These are phyloP conservation scores for Wilcoxina mikolae DNA, from an alignment of 495 filamentous ascomycete genomes.

Conservation along the genomic window DNA sequence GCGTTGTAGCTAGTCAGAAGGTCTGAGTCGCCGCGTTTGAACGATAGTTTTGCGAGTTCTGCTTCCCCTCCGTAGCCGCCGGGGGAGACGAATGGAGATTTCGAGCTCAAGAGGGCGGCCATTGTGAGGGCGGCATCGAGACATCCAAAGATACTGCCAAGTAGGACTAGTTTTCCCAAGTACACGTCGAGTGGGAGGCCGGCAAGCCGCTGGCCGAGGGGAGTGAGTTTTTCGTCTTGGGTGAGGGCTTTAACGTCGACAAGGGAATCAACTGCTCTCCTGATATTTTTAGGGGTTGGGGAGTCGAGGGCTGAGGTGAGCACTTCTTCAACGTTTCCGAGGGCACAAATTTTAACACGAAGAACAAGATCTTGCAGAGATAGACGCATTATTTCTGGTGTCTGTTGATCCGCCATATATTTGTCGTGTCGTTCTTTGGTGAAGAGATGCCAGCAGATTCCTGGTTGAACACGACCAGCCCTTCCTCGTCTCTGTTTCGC, in stretches of 20 bases:
- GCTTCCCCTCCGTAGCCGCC: constrained; percentile 70
- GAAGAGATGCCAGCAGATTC: constrained; percentile 89
- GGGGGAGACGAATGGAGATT: constrained; percentile 78
- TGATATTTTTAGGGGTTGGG: constrained; percentile 78
- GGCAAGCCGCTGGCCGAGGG: constrained; percentile 70
- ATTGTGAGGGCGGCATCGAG: constrained; percentile 80
- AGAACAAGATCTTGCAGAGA: constrained; percentile 88
- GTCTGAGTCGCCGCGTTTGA: constrained; percentile 77
- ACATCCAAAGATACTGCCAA: constrained; percentile 72
- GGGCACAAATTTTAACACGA: constrained; percentile 91
- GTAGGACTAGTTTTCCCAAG: constrained; percentile 78
- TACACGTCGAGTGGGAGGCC: constrained; percentile 85
- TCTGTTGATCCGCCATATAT: constrained; percentile 73
- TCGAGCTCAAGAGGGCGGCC: constrained; percentile 82
- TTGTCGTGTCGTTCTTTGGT: constrained; percentile 72
- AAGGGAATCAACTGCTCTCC: constrained; percentile 75
- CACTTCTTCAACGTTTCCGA: constrained; percentile 80
- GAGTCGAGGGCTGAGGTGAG: constrained; percentile 81
- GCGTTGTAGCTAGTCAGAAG: constrained; percentile 85
- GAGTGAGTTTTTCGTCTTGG: constrained; percentile 61
- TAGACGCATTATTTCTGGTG: constrained; percentile 84
- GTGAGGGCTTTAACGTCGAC: constrained; percentile 88
- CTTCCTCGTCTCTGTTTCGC: constrained; percentile 86
- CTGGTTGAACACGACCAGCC: constrained; percentile 90
- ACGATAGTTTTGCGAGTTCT: constrained; percentile 56